Evolutionary conservation across 1,139 yeast species (phyloP).

Genomic region (Ogataea hybrid): DNA sequence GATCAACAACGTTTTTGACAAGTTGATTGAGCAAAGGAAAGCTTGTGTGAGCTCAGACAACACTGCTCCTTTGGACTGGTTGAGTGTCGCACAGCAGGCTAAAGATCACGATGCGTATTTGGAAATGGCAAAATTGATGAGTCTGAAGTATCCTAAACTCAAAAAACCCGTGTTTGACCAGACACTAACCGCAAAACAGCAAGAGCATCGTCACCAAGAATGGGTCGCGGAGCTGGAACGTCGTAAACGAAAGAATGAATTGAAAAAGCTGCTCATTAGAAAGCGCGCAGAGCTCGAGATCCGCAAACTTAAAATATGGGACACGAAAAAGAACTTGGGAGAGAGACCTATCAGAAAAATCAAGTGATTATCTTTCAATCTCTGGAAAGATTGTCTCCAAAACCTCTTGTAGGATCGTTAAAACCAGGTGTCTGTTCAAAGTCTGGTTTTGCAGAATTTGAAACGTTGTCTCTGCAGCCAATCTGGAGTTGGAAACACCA

Average conservation of each 20-base stretch:
- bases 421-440: slow-evolving; percentile 62
- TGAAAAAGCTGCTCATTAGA: slow-evolving; percentile 1
- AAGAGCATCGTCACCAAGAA: neutral
- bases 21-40: slow-evolving; percentile 5
- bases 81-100: slow-evolving; percentile 32
- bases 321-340: neutral
- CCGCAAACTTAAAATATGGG: slow-evolving; percentile 4
- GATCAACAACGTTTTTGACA: slow-evolving; percentile 25
- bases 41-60: neutral
- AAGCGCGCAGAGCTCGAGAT: slow-evolving; percentile 1
- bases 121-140: slow-evolving; percentile 12
- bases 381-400: slow-evolving; percentile 45
- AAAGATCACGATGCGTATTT: slow-evolving; percentile 15
- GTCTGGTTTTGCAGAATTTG: slow-evolving; percentile 72
- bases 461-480: slow-evolving; percentile 61
- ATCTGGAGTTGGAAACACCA: slow-evolving; percentile 62
- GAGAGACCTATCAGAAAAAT: slow-evolving; percentile 5
- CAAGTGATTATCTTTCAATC: slow-evolving; percentile 6
- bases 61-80: slow-evolving; percentile 31
- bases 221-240: neutral
- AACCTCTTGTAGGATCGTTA: slow-evolving; percentile 54
- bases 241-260: neutral
- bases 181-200: slow-evolving; percentile 8
- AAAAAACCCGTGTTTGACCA: slow-evolving; percentile 12
- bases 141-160: slow-evolving; percentile 12